These are phyloP conservation scores for Arabis alpina DNA, from an alignment of 345 rosid genomes.

Conservation along the genomic window DNA sequence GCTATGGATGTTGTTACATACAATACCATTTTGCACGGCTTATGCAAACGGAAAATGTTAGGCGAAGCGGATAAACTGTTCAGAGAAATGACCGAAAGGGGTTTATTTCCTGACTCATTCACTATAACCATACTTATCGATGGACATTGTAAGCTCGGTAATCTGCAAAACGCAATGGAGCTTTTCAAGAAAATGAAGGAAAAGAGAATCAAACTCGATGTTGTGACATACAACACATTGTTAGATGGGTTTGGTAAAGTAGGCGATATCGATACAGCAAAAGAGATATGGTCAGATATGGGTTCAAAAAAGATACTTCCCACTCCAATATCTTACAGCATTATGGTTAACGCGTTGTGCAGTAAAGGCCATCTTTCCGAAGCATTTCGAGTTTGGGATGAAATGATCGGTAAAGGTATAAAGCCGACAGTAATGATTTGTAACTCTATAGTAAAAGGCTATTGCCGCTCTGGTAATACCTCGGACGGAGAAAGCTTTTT, in stretches of 20 bases:
- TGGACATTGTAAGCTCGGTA: conserved; percentile 81
- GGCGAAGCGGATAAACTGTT: conserved; percentile 67
- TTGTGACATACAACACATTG: conserved; percentile 77
- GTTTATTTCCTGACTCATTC: conserved; percentile 67
- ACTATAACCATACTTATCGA: conserved; percentile 75
- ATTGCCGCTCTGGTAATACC: conserved; percentile 69
- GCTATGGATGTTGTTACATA: conserved; percentile 73
- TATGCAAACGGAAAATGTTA: conserved; percentile 73
- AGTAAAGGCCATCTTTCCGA: conserved; percentile 55
- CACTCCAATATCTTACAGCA: conserved; percentile 67
- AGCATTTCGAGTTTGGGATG: conserved; percentile 78
- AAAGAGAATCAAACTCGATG: conserved; percentile 66
- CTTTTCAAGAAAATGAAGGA: conserved; percentile 61
- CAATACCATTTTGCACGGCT: conserved; percentile 72
- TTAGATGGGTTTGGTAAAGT: conserved; percentile 80
- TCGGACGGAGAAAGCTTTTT: conserved; percentile 65
- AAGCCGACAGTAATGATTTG: conserved; percentile 66
- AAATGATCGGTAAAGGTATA: conserved; percentile 62
- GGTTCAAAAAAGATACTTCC: conserved; percentile 53
- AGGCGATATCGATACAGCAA: conserved; percentile 68
- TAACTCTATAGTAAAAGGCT: conserved; percentile 74
- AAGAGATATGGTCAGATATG: conserved; percentile 66
- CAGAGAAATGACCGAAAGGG: conserved; percentile 66
- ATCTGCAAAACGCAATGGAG: conserved; percentile 59
- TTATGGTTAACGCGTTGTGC: conserved; percentile 71